phyloP scores from a whole-genome alignment of 257 asterid species.

The Solanum chiquidenum region DNA sequence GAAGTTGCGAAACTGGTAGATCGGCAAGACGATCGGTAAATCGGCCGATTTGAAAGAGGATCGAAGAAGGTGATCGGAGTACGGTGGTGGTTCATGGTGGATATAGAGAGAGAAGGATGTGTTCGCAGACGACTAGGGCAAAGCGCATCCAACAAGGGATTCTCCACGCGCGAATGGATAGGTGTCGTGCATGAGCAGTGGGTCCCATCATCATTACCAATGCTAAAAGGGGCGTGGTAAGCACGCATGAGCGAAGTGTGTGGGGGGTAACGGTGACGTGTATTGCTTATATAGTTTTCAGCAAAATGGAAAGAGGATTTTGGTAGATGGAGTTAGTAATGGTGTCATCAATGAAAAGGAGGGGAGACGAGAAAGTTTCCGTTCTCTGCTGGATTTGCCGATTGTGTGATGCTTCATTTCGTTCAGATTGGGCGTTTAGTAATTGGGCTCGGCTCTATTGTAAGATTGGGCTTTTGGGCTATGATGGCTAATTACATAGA shows the following conservation, averaged over 20 bases:
- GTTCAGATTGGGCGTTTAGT: not conserved
- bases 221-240: not conserved
- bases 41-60: conserved; percentile 1
- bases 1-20: not conserved
- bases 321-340: not conserved
- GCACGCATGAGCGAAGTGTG: not conserved
- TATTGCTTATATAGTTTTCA: conserved; percentile 17
- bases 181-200: not conserved
- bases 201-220: not conserved
- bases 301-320: not conserved
- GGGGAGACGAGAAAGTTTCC: not conserved
- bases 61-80: conserved; percentile 12
- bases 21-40: not conserved
- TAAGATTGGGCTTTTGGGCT: not conserved
- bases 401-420: not conserved
- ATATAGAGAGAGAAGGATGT: conserved; percentile 20
- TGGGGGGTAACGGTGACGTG: not conserved
- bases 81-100: conserved; percentile 29
- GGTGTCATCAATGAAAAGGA: not conserved
- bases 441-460: not conserved
- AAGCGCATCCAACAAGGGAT: conserved; percentile 13
- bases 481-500: no score
- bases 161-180: conserved; percentile 7
- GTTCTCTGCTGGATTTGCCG: not conserved
- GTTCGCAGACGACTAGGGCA: conserved; percentile 28